Evolutionary conservation across 805 yeast genomes (phyloP), one percentile per base, ranked within the genome.

Genomic region (Komagataella mondaviorum): DNA sequence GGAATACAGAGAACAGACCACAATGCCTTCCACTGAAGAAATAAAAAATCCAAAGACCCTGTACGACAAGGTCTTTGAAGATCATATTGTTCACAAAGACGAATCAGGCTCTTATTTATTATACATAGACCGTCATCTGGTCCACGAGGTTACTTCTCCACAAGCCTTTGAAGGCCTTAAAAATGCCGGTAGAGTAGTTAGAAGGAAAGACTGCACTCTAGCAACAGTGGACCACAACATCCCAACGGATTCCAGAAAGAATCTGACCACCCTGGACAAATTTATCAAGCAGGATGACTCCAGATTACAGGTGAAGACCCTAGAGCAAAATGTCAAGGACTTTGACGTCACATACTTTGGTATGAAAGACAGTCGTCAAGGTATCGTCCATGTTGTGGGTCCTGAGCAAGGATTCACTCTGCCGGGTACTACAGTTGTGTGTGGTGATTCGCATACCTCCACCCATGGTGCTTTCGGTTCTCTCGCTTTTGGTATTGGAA

Each of bases 381-480:
- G 99, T 60, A 93, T 93, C 64, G 99, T 93, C 52, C 99, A 93
- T 68, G 88, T 93, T 58, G 95, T 93, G 54, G 99, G 99, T 48
- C 99, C 99, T 44, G 99, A 93, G 68, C 98, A 93, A 71, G 99
- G 98, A 50, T 93, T 93, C 72, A 93, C 99, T 43, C 75, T 93
- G 51, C 99, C 99, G 44, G 99, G 99, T 60, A 89, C 98, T 50
- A 93, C 99, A 3, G 96, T 93, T 39, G 99, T 93, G 47, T 93
- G 99, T 71, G 99, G 99, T 68, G 99, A 93, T 68, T 89, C 97
- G 3, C 99, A 93, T 67, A 93, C 99, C 23, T 88, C 97, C 3
- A 93, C 99, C 1, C 99, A 93, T 65, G 99, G 99, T 61, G 99
- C 99, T 47, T 93, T 93, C 64, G 99, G 99, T 55, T 73, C 98